A percentile compares a stretch with the other conserved stretches of the same genome.
phyloP scores from a whole-genome alignment of 2,329 filamentous ascomycete genomes.

The Sordariomycetes sp. region DNA sequence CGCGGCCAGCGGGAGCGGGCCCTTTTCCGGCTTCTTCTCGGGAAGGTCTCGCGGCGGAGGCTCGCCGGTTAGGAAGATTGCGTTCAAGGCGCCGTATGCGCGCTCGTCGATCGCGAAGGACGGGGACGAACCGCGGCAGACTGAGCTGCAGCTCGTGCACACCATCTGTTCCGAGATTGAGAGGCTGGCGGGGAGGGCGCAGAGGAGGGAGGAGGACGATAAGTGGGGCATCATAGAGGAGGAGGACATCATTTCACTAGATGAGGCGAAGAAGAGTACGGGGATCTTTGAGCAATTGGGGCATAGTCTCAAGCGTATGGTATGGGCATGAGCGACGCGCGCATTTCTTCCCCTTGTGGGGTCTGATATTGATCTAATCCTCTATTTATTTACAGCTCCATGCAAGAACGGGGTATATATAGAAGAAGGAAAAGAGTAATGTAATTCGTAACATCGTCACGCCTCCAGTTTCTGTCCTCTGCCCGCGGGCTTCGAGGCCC shows the following conservation, averaged over 20 bases:
- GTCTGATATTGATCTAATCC: neutral
- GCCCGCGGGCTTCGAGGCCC: neutral
- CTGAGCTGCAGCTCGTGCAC: constrained; percentile 41
- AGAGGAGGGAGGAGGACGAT: constrained; percentile 25
- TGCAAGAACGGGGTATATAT: neutral
- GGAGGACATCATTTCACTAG: constrained; percentile 66
- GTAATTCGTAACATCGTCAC: neutral
- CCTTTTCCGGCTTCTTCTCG: constrained; percentile 4
- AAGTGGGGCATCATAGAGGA: constrained; percentile 36
- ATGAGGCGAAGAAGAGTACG: constrained; percentile 77
- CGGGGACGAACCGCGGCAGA: constrained; percentile 29
- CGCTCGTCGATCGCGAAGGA: constrained; percentile 42
- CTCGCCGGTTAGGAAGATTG: constrained; percentile 25
- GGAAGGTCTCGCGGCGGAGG: constrained; percentile 12
- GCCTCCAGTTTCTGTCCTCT: neutral
- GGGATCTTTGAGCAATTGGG: constrained; percentile 77
- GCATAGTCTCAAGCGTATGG: constrained; percentile 84
- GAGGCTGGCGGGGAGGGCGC: constrained; percentile 39
- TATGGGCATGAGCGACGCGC: constrained; percentile 52
- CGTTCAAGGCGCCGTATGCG: constrained; percentile 40
- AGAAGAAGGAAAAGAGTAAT: neutral
- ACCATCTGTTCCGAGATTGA: constrained; percentile 67
- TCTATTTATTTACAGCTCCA: neutral
- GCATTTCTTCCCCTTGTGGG: neutral
- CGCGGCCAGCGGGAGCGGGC: neutral